Base-by-base conservation (phyloP, 169 alveolate genomes). In the Eimeria sp. region DNA sequence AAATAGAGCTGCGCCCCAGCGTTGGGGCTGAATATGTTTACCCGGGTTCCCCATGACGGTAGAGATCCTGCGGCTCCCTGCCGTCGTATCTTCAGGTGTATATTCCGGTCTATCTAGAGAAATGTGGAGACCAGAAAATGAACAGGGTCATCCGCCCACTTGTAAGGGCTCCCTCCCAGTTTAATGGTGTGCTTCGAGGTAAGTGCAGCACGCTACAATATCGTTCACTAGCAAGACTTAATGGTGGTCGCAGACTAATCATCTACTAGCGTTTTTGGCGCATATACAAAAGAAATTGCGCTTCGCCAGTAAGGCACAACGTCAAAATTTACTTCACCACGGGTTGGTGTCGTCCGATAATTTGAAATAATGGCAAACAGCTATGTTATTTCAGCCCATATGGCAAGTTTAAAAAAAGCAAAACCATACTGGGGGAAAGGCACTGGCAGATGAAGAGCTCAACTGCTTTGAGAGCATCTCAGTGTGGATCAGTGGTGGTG, bases 401-500 rank as follows among this genome's bases (percentile, higher is more conserved):
- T 6, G 46, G 23, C 54, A 74, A 14, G 83, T 40, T 20, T 11
- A 37, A 74, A 74, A 74, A 20, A 14, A 0, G 33, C 13, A 2
- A 0, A 37, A 2, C 27, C 20, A 18, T 40, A 16, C 54, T 74
- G 18, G 83, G 23, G 18, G 43, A 16, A 37, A 33, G 52, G n/a
- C 80, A 71, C 0, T 40, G 13, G 33, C 83, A 40, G 56, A 27
- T 40, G 83, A 14, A 74, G 6, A 74, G 25, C 33, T 8, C 58
- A 13, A 40, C 33, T 40, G 83, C 83, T 13, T 37, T 74, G 83
- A 74, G 30, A 74, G 56, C 37, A 54, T 43, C 68, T 58, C 74
- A 87, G 20, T 60, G 82, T 27, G 93, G 64, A 25, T 60, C 78
- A 62, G 83, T 60, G 56, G 52, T 64, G 64, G 93, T 60, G 23